Conservation (phyloP, 345 rosid genomes). For the Dipteronia dyeriana region DNA sequence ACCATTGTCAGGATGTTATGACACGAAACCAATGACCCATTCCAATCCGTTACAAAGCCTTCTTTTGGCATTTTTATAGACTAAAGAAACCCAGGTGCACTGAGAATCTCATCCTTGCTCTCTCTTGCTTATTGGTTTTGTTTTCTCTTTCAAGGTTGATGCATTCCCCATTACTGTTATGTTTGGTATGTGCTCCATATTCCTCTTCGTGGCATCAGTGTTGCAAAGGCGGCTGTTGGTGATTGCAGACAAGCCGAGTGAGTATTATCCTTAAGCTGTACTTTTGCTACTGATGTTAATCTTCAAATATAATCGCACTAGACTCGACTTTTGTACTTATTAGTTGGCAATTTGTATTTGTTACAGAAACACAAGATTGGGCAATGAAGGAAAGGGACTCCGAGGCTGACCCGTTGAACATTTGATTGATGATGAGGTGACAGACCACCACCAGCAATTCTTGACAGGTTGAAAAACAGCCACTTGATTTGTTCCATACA, state of each 20-base stretch:
- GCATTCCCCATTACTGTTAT: slow-evolving; percentile 91
- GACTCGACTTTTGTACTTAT: background rate
- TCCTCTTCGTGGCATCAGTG: slow-evolving; percentile 90
- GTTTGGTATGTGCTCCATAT: slow-evolving; percentile 98
- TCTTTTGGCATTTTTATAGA: background rate
- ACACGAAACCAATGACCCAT: background rate
- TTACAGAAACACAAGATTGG: slow-evolving; percentile 68
- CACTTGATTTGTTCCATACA: slow-evolving; percentile 19
- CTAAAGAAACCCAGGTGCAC: background rate
- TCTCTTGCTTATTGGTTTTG: slow-evolving; percentile 8
- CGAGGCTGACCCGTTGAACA: slow-evolving; percentile 79
- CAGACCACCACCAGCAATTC: background rate
- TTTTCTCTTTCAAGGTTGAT: slow-evolving; percentile 60
- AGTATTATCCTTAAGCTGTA: slow-evolving; percentile 21
- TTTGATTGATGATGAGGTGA: slow-evolving; percentile 33
- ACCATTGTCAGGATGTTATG: background rate
- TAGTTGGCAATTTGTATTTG: slow-evolving; percentile 1
- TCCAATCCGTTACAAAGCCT: background rate
- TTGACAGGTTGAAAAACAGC: slow-evolving; percentile 18
- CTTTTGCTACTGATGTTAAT: background rate
- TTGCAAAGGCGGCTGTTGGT: slow-evolving; percentile 82
- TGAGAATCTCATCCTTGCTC: background rate
- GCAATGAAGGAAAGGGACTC: slow-evolving; percentile 53
- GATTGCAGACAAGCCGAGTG: slow-evolving; percentile 81
- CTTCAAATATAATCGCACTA: background rate